Evolutionary conservation across 208 protist species (phyloP).

Genomic region (Crithidia bombi): DNA sequence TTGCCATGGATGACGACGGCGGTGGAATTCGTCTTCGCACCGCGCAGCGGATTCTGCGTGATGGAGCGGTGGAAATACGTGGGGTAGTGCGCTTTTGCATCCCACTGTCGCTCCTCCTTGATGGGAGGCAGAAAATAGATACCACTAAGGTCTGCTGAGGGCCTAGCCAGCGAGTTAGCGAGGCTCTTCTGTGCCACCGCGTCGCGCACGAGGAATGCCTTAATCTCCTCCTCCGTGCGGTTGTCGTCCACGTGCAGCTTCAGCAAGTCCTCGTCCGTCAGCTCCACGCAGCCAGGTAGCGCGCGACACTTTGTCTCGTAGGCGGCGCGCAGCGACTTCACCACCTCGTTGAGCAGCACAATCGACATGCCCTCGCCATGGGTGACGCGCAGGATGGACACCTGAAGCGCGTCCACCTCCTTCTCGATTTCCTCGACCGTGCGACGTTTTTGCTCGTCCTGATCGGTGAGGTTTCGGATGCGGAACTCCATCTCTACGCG

Average conservation of each 20-base stretch:
- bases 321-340: constrained; percentile 13
- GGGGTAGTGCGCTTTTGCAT: background rate
- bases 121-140: constrained; percentile 22
- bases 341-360: constrained; percentile 23
- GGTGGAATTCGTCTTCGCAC: background rate
- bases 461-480: background rate
- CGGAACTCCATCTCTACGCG: constrained; percentile 1
- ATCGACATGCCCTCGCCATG: constrained; percentile 27
- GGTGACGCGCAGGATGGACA: constrained; percentile 24
- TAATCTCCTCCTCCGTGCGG: constrained; percentile 18
- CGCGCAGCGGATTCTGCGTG: constrained; percentile 20
- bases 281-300: constrained; percentile 26
- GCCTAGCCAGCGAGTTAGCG: constrained; percentile 4
- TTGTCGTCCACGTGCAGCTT: constrained; percentile 20
- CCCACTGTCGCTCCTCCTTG: constrained; percentile 9
- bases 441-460: background rate
- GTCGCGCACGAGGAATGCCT: constrained; percentile 19
- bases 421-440: constrained; percentile 20
- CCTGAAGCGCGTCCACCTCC: constrained; percentile 27
- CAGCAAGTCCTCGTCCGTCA: constrained; percentile 31
- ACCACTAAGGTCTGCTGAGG: constrained; percentile 5
- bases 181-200: constrained; percentile 16
- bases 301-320: constrained; percentile 22
- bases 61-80: constrained; percentile 37
- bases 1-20: background rate